These are phyloP conservation scores for Pterulicium gracile DNA, from an alignment of 1,284 basidiomycete genomes.

Conservation along the genomic window DNA sequence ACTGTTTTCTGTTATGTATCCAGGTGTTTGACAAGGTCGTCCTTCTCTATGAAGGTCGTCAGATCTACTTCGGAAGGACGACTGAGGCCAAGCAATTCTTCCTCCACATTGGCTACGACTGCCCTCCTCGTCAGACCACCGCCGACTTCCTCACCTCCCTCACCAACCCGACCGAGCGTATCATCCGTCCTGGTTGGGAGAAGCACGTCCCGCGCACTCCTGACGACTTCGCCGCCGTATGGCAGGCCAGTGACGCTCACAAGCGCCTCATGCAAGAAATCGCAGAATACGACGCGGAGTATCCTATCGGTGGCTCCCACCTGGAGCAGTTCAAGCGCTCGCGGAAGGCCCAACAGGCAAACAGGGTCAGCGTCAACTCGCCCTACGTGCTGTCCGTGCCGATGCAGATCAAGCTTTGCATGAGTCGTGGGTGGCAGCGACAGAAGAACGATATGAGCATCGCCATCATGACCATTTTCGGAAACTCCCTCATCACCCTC, in stretches of 20 bases:
- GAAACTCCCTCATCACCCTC: constrained; percentile 19
- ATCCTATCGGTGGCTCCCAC: constrained; percentile 5
- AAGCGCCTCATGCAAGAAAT: neutral
- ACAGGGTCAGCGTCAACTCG: constrained; percentile 5
- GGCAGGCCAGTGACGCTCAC: neutral
- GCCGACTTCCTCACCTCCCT: constrained; percentile 31
- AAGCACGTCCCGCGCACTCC: neutral
- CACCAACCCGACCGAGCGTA: constrained; percentile 20
- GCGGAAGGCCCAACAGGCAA: constrained; percentile 6
- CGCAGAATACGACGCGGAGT: constrained; percentile 1
- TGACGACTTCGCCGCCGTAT: neutral
- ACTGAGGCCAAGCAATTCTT: constrained; percentile 32
- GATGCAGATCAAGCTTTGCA: constrained; percentile 45
- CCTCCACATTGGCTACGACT: constrained; percentile 33
- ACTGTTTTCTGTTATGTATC: neutral
- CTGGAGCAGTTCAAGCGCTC: constrained; percentile 6
- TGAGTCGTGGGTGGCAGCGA: constrained; percentile 45
- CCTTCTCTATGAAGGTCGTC: constrained; percentile 37
- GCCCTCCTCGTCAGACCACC: constrained; percentile 25
- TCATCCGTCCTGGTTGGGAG: constrained; percentile 1
- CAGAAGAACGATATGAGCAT: constrained; percentile 16
- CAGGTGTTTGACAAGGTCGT: constrained; percentile 2
- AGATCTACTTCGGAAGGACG: constrained; percentile 39
- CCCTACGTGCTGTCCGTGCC: constrained; percentile 15
- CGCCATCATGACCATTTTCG: constrained; percentile 14